These are phyloP conservation scores for Volvox reticuliferus DNA, from an alignment of 139 green algal species.

Conservation along the genomic window DNA sequence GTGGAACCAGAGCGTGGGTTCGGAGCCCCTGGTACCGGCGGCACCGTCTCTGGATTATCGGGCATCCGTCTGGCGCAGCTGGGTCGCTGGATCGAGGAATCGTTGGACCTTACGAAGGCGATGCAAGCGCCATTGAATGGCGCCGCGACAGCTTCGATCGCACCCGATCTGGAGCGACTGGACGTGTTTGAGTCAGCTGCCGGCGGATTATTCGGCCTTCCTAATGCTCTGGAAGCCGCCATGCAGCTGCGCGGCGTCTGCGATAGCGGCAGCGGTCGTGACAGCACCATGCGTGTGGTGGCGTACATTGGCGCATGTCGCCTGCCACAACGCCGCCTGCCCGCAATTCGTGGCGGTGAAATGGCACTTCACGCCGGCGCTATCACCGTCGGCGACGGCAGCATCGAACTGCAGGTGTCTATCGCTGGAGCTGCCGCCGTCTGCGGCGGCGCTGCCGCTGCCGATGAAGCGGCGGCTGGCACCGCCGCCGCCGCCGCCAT, in stretches of 20 bases:
- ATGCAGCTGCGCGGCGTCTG: conserved; percentile 31
- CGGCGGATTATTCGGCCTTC: conserved; percentile 14
- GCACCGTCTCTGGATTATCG: neutral
- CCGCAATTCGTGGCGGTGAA: neutral
- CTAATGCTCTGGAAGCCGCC: neutral
- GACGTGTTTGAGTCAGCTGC: neutral
- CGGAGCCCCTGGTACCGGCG: neutral
- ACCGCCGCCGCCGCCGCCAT: neutral
- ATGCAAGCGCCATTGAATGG: neutral
- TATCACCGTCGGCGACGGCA: too few species aligned
- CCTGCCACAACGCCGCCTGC: neutral
- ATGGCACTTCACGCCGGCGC: neutral
- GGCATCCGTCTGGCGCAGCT: neutral
- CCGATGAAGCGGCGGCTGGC: neutral
- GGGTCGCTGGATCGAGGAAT: neutral
- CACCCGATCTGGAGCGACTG: neutral
- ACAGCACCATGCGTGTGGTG: neutral
- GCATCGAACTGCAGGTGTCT: neutral
- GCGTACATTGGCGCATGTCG: neutral
- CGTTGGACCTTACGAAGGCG: neutral
- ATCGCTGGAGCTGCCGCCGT: neutral
- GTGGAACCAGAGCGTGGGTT: too few species aligned
- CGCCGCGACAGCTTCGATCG: neutral
- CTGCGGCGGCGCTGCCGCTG: neutral
- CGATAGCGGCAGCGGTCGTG: neutral